Base-by-base conservation (phyloP, 2,329 filamentous ascomycete species). In the Epichloe festucae region DNA sequence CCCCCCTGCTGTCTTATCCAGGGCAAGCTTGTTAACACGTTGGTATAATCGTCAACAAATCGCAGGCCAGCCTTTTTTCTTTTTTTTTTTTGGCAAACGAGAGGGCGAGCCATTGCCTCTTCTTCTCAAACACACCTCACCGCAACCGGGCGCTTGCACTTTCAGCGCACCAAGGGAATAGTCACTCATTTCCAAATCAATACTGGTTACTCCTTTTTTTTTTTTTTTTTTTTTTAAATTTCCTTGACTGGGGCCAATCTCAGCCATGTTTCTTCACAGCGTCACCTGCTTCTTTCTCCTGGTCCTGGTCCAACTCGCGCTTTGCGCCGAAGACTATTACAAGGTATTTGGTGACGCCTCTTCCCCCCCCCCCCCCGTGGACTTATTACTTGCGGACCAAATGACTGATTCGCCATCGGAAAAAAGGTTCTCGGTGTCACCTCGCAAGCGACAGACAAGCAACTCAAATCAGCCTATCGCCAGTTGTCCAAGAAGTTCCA, bases 401-500 rank as follows among this genome's bases (percentile, higher is more conserved):
- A 11, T 11, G 5, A 19, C 36, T 48, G 36, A 48, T n/a, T 14
- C 31, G 14, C 34, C 35, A 7, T 2, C 17, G 36, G 36, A 11
- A 1, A 3, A 3, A 34, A 95, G 82, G 71, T 95, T 53, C 80
- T 98, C 27, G 89, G 86, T 51, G 71, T 98, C 56, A 79, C 84
- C 62, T 89, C 81, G 62, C 75, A 84, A 54, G 91, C 91, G 15
- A 84, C 81, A 46, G 89, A 95, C 50, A 83, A 84, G 62, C 85
- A 97, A 62, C 85, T 98, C 65, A 98, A 98, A 70, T 86, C 87
- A 45, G 90, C 93, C 21, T 98, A 98, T 70, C 82, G 90, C 54
- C 84, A 82, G 54, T 76, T 98, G 11, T 94, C 87, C 73, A 97
- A 97, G 70, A 95, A 94, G 67, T 96, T 79, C 67, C 93, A 98